Percentiles rank a stretch among this genome's conserved stretches.
Evolutionary conservation across 192 early-diverging fungal species (phyloP).

Genomic region (Podila clonocystis): DNA sequence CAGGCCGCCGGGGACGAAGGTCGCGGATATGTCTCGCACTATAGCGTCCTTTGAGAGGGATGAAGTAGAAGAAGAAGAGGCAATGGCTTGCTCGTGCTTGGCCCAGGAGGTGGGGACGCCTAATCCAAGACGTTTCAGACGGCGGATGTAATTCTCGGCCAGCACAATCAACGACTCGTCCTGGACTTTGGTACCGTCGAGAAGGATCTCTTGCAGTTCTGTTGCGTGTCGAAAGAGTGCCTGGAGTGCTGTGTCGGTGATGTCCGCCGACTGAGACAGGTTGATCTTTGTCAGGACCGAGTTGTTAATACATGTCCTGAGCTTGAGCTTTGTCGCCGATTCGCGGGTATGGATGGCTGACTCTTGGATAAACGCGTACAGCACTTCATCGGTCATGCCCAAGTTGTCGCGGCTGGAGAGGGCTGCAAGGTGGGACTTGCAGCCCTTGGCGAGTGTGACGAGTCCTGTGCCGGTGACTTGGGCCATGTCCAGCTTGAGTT

Average conservation of each 20-base stretch:
- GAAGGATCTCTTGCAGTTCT: slow-evolving; percentile 1
- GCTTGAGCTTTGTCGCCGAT: not conserved
- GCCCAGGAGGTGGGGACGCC: slow-evolving; percentile 18
- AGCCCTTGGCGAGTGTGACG: slow-evolving; percentile 2
- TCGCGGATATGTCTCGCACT: not conserved
- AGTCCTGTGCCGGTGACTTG: slow-evolving; percentile 1
- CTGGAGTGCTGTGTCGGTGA: slow-evolving; percentile 1
- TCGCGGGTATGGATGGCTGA: not conserved
- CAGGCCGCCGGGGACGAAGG: slow-evolving; percentile 11
- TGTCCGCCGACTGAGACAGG: not conserved
- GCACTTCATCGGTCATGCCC: not conserved
- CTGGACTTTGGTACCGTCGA: slow-evolving; percentile 4
- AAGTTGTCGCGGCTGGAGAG: slow-evolving; percentile 5
- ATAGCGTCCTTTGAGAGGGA: not conserved
- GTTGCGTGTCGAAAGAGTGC: slow-evolving; percentile 17
- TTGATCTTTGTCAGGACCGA: slow-evolving; percentile 17
- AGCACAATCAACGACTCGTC: slow-evolving; percentile 16
- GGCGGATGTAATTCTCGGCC: slow-evolving; percentile 9
- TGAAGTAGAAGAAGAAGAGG: not conserved
- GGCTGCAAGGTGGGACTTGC: not conserved
- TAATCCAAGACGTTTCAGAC: slow-evolving; percentile 12
- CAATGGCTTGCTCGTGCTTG: not conserved
- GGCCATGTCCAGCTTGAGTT: slow-evolving; percentile 15
- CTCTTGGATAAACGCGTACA: slow-evolving; percentile 10
- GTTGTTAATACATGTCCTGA: not conserved